Evolutionary conservation across 345 rosid genomes (phyloP).

Genomic region (Punica granatum): DNA sequence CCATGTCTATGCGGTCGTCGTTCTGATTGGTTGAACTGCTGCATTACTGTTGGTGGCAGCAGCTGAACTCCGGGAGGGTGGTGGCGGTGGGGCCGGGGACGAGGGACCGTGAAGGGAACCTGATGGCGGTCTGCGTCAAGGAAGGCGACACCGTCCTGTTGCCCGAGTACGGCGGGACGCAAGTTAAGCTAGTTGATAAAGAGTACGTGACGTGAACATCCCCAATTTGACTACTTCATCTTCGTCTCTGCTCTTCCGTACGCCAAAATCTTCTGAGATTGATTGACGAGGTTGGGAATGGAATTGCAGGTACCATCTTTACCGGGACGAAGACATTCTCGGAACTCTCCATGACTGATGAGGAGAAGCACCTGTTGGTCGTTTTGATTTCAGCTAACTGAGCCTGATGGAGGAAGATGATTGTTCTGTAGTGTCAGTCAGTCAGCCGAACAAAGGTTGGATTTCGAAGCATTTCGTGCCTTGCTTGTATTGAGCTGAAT

Average conservation of each 20-base stretch:
- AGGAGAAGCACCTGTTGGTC: neutral
- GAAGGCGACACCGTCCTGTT: constrained; percentile 88
- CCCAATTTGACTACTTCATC: neutral
- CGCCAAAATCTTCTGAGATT: neutral
- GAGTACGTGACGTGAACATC: constrained; percentile 33
- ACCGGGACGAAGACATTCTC: constrained; percentile 74
- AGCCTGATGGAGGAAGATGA: no score
- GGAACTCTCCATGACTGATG: constrained; percentile 62
- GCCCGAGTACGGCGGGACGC: constrained; percentile 75
- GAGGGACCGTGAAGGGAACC: constrained; percentile 49
- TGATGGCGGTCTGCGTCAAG: constrained; percentile 55
- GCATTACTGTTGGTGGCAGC: constrained; percentile 6
- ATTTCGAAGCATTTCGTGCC: no score
- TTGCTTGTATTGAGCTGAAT: no score
- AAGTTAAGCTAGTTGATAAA: constrained; percentile 73
- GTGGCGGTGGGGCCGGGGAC: constrained; percentile 72
- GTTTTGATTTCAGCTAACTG: no score
- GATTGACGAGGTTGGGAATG: neutral
- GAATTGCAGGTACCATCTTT: constrained; percentile 51
- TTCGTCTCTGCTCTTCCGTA: neutral
- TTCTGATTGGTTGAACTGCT: neutral
- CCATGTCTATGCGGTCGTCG: neutral
- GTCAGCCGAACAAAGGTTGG: no score
- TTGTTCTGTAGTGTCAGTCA: no score
- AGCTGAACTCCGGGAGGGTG: constrained; percentile 81